Percentiles rank a stretch among this genome's conserved stretches.
Evolutionary conservation across 2,329 filamentous ascomycete species (phyloP).

Genomic region (Trichoderma oligosporum): DNA sequence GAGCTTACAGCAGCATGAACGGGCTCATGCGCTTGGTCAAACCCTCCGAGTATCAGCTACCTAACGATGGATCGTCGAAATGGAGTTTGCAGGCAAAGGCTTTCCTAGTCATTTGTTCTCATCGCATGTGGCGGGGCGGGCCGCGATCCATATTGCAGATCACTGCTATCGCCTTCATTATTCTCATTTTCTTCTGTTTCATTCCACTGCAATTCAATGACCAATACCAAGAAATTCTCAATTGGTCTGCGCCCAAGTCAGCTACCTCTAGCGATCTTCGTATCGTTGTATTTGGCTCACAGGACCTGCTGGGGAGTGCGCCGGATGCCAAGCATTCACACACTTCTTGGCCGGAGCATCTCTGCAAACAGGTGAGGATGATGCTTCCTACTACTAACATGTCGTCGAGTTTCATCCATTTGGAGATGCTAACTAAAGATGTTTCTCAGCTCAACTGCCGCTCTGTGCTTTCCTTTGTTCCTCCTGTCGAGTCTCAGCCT

Average conservation of each 20-base stretch:
- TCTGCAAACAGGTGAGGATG: constrained; percentile 46
- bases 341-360: constrained; percentile 45
- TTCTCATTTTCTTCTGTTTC: constrained; percentile 30
- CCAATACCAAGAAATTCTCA: constrained; percentile 27
- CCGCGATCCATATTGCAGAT: constrained; percentile 31
- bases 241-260: constrained; percentile 24
- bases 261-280: constrained; percentile 38
- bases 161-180: constrained; percentile 26
- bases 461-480: constrained; percentile 45
- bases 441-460: constrained; percentile 43
- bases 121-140: constrained; percentile 39
- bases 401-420: no score
- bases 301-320: constrained; percentile 45
- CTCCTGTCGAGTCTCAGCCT: constrained; percentile 41
- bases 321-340: constrained; percentile 24
- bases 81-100: constrained; percentile 26
- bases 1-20: constrained; percentile 13
- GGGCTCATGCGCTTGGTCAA: background rate
- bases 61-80: constrained; percentile 25
- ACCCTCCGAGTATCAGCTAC: constrained; percentile 23
- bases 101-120: constrained; percentile 40
- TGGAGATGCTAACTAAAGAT: background rate
- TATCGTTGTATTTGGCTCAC: constrained; percentile 50
- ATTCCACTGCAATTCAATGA: constrained; percentile 23
- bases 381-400: background rate